Evolutionary conservation across 495 filamentous ascomycete genomes (phyloP), one percentile per base, ranked within the genome.

Genomic region (Trichocladium antarcticum): DNA sequence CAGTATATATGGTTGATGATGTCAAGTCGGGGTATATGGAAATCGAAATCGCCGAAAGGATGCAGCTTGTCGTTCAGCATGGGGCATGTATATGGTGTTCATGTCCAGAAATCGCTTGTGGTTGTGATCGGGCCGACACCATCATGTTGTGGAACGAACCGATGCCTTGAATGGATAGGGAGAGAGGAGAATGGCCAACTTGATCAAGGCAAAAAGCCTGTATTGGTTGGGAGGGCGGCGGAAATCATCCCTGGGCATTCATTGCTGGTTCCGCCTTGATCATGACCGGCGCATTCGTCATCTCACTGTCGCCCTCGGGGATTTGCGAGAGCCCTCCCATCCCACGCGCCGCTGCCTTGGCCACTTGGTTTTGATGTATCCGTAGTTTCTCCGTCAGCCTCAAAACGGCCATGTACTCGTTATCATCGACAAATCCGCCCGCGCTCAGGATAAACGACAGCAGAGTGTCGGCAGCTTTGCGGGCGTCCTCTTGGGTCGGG

Each of bases 341-440:
- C 8, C 68, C 68, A 15, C 68, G 67, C 6, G 56, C 57, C n/a
- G 59, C 57, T 14, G 85, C 63, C 16, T 74, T 69, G 11, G 72
- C 66, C 29, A 74, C 69, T 53, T 82, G 78, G 37, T 52, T 64
- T 39, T 77, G 75, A 16, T 79, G 78, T 20, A 92, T 64, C 53
- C 83, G 81, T n/a, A 96, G 74, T 60, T 89, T 88, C 64, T 94
- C 84, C 63, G 89, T 89, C 55, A 96, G 67, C 55, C 87, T 89
- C 7, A 85, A 77, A 42, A 98, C 83, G 28, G 81, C 80, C 43
- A 88, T 54, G 63, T 84, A 93, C 52, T 97, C 92, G 61, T 88
- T 80, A 27, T 87, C 82, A 57, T 89, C 83, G 36, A 85, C 74
- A 17, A 82, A 76, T 0, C 81, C 77, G 1, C 76, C 79, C 1